Evolutionary conservation across 768 basidiomycete species (phyloP).

Genomic region (Cyclocybe aegerita): DNA sequence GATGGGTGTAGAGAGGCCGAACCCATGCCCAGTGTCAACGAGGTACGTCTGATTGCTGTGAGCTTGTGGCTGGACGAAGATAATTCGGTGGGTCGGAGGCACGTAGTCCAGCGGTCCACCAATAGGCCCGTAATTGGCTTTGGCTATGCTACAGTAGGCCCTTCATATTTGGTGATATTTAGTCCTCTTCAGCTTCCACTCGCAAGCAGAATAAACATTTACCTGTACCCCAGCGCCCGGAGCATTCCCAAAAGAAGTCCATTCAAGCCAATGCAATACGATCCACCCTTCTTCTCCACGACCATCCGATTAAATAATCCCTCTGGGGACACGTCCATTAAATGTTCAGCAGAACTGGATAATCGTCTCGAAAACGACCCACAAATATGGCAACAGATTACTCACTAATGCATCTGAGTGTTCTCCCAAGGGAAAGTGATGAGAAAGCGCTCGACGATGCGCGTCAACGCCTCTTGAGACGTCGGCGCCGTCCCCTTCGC

Average conservation of each 20-base stretch:
- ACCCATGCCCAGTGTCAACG: slow-evolving; percentile 31
- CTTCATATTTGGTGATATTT: slow-evolving; percentile 10
- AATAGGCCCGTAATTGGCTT: slow-evolving; percentile 20
- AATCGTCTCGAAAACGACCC: no score
- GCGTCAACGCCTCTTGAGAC: slow-evolving; percentile 24
- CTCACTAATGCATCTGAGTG: slow-evolving; percentile 38
- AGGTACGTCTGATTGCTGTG: slow-evolving; percentile 27
- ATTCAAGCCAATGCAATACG: slow-evolving; percentile 30
- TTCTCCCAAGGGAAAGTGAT: slow-evolving; percentile 37
- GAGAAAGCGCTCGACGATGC: slow-evolving; percentile 25
- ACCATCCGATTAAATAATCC: slow-evolving; percentile 23
- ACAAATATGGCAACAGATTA: not conserved
- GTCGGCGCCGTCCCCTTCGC: slow-evolving; percentile 17
- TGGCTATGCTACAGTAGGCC: slow-evolving; percentile 24
- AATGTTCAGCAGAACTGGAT: slow-evolving; percentile 15
- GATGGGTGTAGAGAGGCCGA: slow-evolving; percentile 24
- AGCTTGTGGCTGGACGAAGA: slow-evolving; percentile 29
- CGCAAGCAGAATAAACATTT: not conserved
- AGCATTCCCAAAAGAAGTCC: slow-evolving; percentile 25
- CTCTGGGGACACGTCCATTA: slow-evolving; percentile 24
- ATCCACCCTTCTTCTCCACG: slow-evolving; percentile 17
- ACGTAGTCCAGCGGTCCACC: slow-evolving; percentile 11
- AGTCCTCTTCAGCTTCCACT: no score
- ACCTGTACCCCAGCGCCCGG: slow-evolving; percentile 29
- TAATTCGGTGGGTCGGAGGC: slow-evolving; percentile 22